These are phyloP conservation scores for Rhinocladiella similis DNA, from an alignment of 2,329 filamentous ascomycete genomes.

Conservation along the genomic window DNA sequence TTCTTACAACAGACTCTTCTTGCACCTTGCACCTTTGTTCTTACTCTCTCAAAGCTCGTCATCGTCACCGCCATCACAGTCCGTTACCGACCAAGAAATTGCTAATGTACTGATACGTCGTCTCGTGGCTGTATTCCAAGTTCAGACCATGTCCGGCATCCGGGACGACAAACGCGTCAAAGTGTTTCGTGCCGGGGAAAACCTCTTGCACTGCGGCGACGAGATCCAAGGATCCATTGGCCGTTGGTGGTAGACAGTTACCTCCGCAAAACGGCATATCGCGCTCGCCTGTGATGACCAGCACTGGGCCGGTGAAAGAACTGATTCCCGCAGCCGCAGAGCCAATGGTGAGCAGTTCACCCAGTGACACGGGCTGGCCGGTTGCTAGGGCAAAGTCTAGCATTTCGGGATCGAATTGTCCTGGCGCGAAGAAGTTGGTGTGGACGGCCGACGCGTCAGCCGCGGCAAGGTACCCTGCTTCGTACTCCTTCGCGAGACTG, in stretches of 20 bases:
- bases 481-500: slow-evolving; percentile 49
- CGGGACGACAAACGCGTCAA: slow-evolving; percentile 57
- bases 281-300: slow-evolving; percentile 57
- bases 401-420: slow-evolving; percentile 56
- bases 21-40: no score
- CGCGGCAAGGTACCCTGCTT: slow-evolving; percentile 48
- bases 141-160: slow-evolving; percentile 55
- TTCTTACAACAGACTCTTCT: no score
- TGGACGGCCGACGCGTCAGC: slow-evolving; percentile 52
- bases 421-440: slow-evolving; percentile 49
- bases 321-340: slow-evolving; percentile 33
- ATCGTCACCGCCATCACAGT: neutral
- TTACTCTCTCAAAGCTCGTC: no score
- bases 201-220: slow-evolving; percentile 47
- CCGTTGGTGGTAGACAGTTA: slow-evolving; percentile 53
- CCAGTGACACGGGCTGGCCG: slow-evolving; percentile 59
- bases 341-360: slow-evolving; percentile 60
- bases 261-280: slow-evolving; percentile 63
- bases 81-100: slow-evolving; percentile 10
- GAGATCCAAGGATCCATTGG: slow-evolving; percentile 37
- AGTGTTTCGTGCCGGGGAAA: slow-evolving; percentile 50
- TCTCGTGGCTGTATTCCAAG: slow-evolving; percentile 44
- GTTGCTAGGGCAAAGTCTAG: slow-evolving; percentile 47
- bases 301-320: slow-evolving; percentile 54
- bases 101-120: slow-evolving; percentile 35